phyloP scores from a whole-genome alignment of 768 basidiomycete species.

The Wakefieldia striispora region DNA sequence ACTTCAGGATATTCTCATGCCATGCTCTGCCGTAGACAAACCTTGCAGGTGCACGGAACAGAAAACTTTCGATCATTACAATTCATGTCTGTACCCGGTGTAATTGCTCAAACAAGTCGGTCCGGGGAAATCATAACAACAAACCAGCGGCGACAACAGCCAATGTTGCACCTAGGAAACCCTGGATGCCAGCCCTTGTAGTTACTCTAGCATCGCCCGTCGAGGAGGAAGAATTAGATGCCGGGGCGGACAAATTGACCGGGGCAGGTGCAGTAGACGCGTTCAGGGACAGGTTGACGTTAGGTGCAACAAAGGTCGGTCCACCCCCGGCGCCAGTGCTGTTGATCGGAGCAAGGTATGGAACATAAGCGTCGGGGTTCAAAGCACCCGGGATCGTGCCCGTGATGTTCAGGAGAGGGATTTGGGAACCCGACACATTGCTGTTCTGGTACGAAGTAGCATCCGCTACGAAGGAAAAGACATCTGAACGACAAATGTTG shows the following conservation, averaged over 20 bases:
- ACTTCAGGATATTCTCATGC: no score
- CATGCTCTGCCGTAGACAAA: no score
- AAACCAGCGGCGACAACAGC: slow-evolving; percentile 2
- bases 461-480: slow-evolving; percentile 50
- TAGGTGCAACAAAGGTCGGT: slow-evolving; percentile 36
- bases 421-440: slow-evolving; percentile 23
- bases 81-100: no score
- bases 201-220: slow-evolving; percentile 1
- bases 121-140: slow-evolving; percentile 6
- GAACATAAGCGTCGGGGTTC: slow-evolving; percentile 39
- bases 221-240: slow-evolving; percentile 1
- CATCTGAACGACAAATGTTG: slow-evolving; percentile 35
- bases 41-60: no score
- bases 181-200: slow-evolving; percentile 1
- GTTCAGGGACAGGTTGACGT: slow-evolving; percentile 36
- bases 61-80: no score
- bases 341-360: slow-evolving; percentile 42
- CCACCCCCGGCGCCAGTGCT: slow-evolving; percentile 44
- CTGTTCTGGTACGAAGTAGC: slow-evolving; percentile 43
- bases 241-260: slow-evolving; percentile 36
- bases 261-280: slow-evolving; percentile 34
- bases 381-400: slow-evolving; percentile 43
- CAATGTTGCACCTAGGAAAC: slow-evolving; percentile 8
- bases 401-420: slow-evolving; percentile 41
- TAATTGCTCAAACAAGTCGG: no score